Base-by-base conservation (phyloP, 2,329 filamentous ascomycete species). In the Hortaea werneckii region DNA sequence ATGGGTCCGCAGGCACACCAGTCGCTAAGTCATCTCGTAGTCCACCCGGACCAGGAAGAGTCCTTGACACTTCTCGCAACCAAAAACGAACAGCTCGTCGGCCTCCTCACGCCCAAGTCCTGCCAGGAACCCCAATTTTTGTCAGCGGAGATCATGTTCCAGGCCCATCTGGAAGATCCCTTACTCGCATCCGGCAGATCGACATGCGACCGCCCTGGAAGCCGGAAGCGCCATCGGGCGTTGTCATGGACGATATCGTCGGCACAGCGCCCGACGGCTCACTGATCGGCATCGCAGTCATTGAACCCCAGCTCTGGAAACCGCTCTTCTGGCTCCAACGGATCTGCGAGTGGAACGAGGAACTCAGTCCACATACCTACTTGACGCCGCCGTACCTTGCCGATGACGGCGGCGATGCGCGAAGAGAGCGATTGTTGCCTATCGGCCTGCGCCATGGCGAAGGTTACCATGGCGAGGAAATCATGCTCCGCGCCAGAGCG, bases 291-390 rank as follows among this genome's bases (percentile, higher is more conserved):
- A 83, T 95, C 55, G 76, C 76, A 1, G 66, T 89, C 10, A 66
- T 96, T 0, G 68, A 73, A 7, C 57, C 75, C 12, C 65, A 76
- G 2, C 75, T 82, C 6, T 85, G 83, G 78, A 73, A 74, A 5
- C 70, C 94, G 4, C 71, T 96, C 5, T 75, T 76, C 47, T 79
- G 90, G 51, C 60, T 95, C 1, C 82, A 94, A 58, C 82, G 83
- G 48, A 61, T 94, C 41, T 56, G 61, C 43, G 56, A 62, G 40
- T 59, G 63, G 50, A 57, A 50, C 29, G 55, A 65, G 27, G 54
- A 58, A 30, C 52, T 64, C 6, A 58, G 55, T n/a, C 54, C 60
- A 6, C 52, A 54, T 40, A 54, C 52, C 1, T 46, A 46, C 9
- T 29, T 48, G 35, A 41, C 43, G 29, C 43, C 54, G 12, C 12